A percentile compares a stretch with the other conserved stretches of the same genome.
Conservation (phyloP, 192 early-diverging fungal genomes). For the Backusella australiensis region DNA sequence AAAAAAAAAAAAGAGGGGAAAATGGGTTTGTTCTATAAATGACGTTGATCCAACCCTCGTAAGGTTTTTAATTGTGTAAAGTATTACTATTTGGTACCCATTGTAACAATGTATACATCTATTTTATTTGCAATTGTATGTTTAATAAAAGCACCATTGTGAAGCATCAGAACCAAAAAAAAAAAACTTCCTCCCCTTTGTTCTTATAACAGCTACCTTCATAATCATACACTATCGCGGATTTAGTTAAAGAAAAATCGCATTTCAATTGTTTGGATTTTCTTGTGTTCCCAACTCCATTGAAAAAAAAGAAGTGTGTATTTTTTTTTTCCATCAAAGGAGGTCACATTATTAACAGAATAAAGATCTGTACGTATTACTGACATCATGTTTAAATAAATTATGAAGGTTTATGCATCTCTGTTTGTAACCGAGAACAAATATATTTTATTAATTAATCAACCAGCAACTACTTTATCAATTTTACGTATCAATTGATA, state of each 20-base stretch:
- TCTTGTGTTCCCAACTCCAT: background rate
- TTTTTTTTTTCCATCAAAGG: background rate
- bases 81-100: background rate
- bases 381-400: background rate
- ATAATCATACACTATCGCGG: background rate
- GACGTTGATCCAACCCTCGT: background rate
- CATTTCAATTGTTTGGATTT: background rate
- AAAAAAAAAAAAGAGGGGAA: background rate
- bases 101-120: background rate
- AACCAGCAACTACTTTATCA: background rate
- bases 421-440: background rate
- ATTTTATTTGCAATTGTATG: background rate
- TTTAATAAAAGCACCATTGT: background rate
- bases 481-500: too few relatives aligned
- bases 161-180: background rate
- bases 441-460: background rate
- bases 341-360: background rate
- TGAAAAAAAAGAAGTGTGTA: background rate
- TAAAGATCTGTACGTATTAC: background rate
- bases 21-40: background rate
- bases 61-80: background rate
- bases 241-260: background rate
- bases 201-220: background rate
- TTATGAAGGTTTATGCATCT: background rate
- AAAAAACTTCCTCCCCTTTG: background rate